Evolutionary conservation across 2,329 filamentous ascomycete species (phyloP).

Genomic region (Aspergillus nomiae): DNA sequence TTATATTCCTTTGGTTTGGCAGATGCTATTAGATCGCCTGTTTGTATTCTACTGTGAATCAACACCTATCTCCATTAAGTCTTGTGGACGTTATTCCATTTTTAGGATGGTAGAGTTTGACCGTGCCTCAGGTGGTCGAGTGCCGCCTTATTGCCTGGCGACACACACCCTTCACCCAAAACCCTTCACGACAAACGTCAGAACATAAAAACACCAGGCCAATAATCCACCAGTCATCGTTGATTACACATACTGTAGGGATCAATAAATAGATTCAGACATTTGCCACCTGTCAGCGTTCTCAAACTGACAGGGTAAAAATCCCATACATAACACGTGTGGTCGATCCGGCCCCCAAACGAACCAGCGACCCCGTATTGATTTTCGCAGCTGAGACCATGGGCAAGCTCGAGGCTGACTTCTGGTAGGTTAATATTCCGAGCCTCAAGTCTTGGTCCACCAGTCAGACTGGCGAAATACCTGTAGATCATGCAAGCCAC

Average conservation of each 20-base stretch:
- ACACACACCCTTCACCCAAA: not conserved
- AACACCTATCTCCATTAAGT: too few relatives aligned
- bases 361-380: not conserved
- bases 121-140: not conserved
- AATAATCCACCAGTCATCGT: not conserved
- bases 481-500: constrained; percentile 11
- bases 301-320: not conserved
- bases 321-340: not conserved
- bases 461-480: not conserved
- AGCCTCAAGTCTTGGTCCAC: constrained; percentile 11
- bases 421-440: not conserved
- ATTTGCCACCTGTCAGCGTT: not conserved
- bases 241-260: not conserved
- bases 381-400: not conserved
- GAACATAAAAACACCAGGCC: not conserved
- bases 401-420: constrained; percentile 2
- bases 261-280: not conserved
- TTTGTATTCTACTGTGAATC: not conserved
- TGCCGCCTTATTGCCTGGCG: not conserved
- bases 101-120: not conserved
- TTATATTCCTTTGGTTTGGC: not conserved
- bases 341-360: not conserved
- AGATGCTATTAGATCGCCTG: not conserved
- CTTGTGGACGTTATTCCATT: not conserved
- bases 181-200: not conserved